Evolutionary conservation across 225 moss, liverwort and hornwort species (phyloP).

Genomic region (Climacium dendroides): DNA sequence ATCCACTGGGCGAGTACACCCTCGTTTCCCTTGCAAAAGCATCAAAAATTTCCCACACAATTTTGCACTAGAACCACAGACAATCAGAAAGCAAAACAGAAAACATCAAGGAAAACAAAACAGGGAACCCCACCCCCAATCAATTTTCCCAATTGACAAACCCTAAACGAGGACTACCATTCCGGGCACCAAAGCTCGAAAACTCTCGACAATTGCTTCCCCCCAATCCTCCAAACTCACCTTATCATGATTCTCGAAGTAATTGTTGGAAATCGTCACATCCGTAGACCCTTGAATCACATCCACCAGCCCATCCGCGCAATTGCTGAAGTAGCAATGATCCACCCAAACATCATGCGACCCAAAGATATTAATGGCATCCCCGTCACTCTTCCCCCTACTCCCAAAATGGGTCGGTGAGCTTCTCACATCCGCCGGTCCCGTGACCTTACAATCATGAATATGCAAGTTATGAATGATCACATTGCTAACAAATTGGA

Average conservation of each 20-base stretch:
- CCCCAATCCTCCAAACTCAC: not conserved
- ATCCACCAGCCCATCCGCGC: slow-evolving; percentile 39
- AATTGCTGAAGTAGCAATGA: slow-evolving; percentile 29
- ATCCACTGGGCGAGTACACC: not conserved
- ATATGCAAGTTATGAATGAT: slow-evolving; percentile 36
- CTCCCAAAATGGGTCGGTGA: slow-evolving; percentile 23
- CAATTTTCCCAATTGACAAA: not conserved
- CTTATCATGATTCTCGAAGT: slow-evolving; percentile 56
- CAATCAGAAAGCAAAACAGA: not conserved
- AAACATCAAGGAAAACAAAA: too few relatives aligned
- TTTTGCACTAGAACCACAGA: not conserved
- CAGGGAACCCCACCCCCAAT: not conserved
- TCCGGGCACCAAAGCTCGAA: too few relatives aligned
- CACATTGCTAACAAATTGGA: slow-evolving; percentile 27
- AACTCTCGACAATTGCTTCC: not conserved
- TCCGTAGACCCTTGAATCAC: slow-evolving; percentile 36
- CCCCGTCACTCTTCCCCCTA: slow-evolving; percentile 27
- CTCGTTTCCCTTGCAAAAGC: too few relatives aligned
- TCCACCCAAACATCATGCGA: slow-evolving; percentile 43
- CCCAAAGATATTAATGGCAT: slow-evolving; percentile 32
- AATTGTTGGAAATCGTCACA: slow-evolving; percentile 39
- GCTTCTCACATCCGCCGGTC: slow-evolving; percentile 38
- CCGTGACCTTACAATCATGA: slow-evolving; percentile 31
- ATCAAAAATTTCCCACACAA: not conserved
- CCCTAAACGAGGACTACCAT: not conserved